These are phyloP conservation scores for Neofusicoccum sp. DNA, from an alignment of 2,329 filamentous ascomycete species.

Conservation along the genomic window DNA sequence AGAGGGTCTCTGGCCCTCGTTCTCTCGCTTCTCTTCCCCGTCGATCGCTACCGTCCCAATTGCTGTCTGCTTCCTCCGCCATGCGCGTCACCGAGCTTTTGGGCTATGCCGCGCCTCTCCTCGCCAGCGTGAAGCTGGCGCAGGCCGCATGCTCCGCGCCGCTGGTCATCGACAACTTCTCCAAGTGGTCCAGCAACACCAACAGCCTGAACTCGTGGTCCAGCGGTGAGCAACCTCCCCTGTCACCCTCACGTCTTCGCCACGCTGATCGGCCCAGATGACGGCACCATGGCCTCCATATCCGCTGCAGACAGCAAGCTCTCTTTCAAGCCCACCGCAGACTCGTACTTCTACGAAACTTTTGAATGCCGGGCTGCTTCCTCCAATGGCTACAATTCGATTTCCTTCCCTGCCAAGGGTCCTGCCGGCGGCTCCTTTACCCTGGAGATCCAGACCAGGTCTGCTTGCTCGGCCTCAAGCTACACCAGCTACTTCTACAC, in stretches of 20 bases:
- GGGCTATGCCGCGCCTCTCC: constrained; percentile 36
- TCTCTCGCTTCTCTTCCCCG: constrained; percentile 36
- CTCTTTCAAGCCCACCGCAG: constrained; percentile 52
- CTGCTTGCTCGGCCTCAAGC: constrained; percentile 45
- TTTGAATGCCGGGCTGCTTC: constrained; percentile 52
- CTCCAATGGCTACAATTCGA: constrained; percentile 50
- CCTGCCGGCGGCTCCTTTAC: constrained; percentile 45
- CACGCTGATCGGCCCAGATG: constrained; percentile 43
- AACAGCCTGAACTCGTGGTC: constrained; percentile 41
- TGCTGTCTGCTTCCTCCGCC: constrained; percentile 24
- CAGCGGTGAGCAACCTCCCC: constrained; percentile 32
- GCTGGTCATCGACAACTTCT: constrained; percentile 44
- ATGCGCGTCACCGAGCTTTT: constrained; percentile 37
- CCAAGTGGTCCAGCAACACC: constrained; percentile 38
- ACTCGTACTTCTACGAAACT: constrained; percentile 59
- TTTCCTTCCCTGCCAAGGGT: constrained; percentile 53
- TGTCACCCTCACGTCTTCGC: too few relatives aligned
- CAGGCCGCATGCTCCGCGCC: constrained; percentile 39
- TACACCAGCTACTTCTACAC: constrained; percentile 50
- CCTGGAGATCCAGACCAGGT: constrained; percentile 53
- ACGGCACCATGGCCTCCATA: constrained; percentile 52
- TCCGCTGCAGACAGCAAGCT: constrained; percentile 48
- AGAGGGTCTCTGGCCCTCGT: constrained; percentile 35
- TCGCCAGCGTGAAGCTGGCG: constrained; percentile 30
- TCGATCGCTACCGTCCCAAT: constrained; percentile 30